These are phyloP conservation scores for Artemisia tridentata DNA, from an alignment of 129 eudicot species.

Conservation along the genomic window DNA sequence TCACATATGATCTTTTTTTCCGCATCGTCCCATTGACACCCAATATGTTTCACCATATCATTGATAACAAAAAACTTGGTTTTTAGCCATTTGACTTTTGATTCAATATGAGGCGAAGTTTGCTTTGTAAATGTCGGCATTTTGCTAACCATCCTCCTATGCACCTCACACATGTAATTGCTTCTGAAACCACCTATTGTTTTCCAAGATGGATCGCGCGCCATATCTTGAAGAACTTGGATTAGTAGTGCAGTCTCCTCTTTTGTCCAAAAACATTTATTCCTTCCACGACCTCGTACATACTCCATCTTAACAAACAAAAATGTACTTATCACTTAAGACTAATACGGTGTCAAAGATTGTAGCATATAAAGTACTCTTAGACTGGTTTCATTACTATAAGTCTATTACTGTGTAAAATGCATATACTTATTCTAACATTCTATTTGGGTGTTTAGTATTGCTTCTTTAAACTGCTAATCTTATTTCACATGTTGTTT, in stretches of 20 bases:
- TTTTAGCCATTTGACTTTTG: slow-evolving; percentile 27
- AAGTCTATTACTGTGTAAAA: too few relatives aligned
- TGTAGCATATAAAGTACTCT: too few relatives aligned
- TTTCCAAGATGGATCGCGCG: slow-evolving; percentile 19
- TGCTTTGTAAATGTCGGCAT: slow-evolving; percentile 17
- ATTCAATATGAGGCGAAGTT: slow-evolving; percentile 23
- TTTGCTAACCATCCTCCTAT: slow-evolving; percentile 17
- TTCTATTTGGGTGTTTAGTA: too few relatives aligned
- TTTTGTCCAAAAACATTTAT: slow-evolving; percentile 20
- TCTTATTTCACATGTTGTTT: too few relatives aligned
- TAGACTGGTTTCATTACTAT: too few relatives aligned
- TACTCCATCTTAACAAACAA: slow-evolving; percentile 14
- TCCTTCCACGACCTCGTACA: slow-evolving; percentile 16
- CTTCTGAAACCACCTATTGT: slow-evolving; percentile 13
- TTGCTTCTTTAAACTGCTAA: too few relatives aligned
- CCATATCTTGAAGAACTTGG: slow-evolving; percentile 21
- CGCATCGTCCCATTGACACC: slow-evolving; percentile 13
- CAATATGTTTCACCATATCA: slow-evolving; percentile 12
- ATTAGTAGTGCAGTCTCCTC: slow-evolving; percentile 12
- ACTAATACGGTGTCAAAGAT: too few relatives aligned
- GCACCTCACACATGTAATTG: slow-evolving; percentile 25
- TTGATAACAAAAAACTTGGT: not conserved
- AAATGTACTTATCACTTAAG: too few relatives aligned
- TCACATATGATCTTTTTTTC: slow-evolving; percentile 3
- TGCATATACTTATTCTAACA: too few relatives aligned